Percentiles rank a stretch among this genome's conserved stretches.
These are phyloP conservation scores for Talaromyces verruculosus DNA, from an alignment of 2,329 filamentous ascomycete genomes.

Conservation along the genomic window DNA sequence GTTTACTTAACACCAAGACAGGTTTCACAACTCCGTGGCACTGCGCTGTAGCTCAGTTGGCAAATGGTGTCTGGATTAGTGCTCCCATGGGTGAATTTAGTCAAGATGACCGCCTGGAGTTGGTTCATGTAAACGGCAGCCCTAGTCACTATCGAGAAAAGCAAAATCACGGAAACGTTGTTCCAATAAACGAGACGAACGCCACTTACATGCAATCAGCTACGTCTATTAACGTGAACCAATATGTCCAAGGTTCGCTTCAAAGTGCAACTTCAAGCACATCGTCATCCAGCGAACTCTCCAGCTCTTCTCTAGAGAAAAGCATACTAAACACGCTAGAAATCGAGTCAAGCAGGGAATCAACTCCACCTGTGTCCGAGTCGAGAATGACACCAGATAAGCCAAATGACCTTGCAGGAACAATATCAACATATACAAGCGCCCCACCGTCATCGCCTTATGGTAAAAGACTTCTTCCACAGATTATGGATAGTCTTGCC, in stretches of 20 bases:
- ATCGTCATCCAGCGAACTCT: background rate
- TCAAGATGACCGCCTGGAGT: conserved; percentile 11
- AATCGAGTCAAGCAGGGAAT: background rate
- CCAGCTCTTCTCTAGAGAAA: background rate
- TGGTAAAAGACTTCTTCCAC: conserved; percentile 14
- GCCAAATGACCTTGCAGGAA: background rate
- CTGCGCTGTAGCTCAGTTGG: conserved; percentile 32
- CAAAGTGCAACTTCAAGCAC: background rate
- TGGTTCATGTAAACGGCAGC: conserved; percentile 11
- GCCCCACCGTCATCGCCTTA: background rate
- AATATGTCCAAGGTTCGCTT: conserved; percentile 4
- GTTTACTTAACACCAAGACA: conserved; percentile 47
- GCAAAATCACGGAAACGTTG: background rate
- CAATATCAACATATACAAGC: background rate
- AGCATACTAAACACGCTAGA: background rate
- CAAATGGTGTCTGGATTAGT: conserved; percentile 8
- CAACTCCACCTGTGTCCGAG: background rate
- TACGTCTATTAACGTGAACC: background rate
- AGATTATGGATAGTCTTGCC: conserved; percentile 14
- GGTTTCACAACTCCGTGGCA: conserved; percentile 58
- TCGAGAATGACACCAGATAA: background rate
- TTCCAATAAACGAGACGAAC: background rate
- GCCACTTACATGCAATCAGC: conserved; percentile 2
- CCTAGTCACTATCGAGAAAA: conserved; percentile 16
- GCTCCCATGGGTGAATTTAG: conserved; percentile 11